Percentiles rank a stretch among this genome's conserved stretches.
Evolutionary conservation across 2,329 filamentous ascomycete genomes (phyloP).

Genomic region (Dryadomyces quercivorus): DNA sequence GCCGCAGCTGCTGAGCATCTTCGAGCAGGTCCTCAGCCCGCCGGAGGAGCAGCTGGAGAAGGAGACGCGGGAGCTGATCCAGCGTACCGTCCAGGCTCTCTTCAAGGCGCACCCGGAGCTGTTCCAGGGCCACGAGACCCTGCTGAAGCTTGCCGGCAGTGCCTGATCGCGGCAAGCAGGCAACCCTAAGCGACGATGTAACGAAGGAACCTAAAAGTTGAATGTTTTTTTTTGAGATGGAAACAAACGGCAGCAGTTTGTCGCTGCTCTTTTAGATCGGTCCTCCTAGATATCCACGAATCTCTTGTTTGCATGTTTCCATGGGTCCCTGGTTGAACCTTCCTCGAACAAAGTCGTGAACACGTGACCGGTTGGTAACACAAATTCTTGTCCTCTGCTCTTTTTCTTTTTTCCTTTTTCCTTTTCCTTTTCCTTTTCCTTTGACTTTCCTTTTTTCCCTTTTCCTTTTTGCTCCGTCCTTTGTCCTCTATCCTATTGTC

Average conservation of each 20-base stretch:
- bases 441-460: neutral
- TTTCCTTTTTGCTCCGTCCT: neutral
- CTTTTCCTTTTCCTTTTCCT: neutral
- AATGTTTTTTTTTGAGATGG: neutral
- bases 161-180: neutral
- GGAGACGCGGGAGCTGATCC: slow-evolving; percentile 54
- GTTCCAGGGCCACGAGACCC: slow-evolving; percentile 18
- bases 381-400: neutral
- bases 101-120: slow-evolving; percentile 21
- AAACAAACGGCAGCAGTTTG: neutral
- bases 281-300: too few species aligned
- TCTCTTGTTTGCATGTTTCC: too few species aligned
- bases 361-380: neutral
- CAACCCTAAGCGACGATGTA: neutral
- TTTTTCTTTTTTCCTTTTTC: neutral
- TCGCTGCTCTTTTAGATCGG: neutral
- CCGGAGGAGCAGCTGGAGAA: slow-evolving; percentile 66
- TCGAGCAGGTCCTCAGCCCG: slow-evolving; percentile 58
- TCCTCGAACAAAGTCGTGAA: neutral
- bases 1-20: slow-evolving; percentile 54
- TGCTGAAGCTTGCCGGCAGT: slow-evolving; percentile 17
- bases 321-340: too few species aligned
- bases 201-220: neutral
- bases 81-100: slow-evolving; percentile 45
- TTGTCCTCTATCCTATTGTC: neutral